Evolutionary conservation across 2,329 filamentous ascomycete species (phyloP).

Genomic region (Calonectria leucothoes): DNA sequence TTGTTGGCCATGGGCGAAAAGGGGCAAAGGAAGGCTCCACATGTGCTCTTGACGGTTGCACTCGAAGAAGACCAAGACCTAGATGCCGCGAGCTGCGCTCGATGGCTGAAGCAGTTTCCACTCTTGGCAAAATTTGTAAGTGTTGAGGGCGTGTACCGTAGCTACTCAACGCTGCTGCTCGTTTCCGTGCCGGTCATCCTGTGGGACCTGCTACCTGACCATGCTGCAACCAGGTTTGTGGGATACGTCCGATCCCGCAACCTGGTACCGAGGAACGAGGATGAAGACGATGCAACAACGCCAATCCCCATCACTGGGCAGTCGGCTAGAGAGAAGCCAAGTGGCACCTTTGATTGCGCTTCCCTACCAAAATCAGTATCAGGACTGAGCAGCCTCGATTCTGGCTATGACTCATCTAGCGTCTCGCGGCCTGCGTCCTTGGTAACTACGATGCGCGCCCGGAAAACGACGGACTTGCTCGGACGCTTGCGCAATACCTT

Average conservation of each 20-base stretch:
- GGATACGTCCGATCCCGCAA: slow-evolving; percentile 42
- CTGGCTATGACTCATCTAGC: slow-evolving; percentile 39
- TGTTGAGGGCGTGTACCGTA: slow-evolving; percentile 38
- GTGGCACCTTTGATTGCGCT: slow-evolving; percentile 27
- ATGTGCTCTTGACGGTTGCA: slow-evolving; percentile 40
- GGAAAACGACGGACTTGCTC: slow-evolving; percentile 31
- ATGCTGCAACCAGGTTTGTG: slow-evolving; percentile 42
- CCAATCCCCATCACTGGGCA: slow-evolving; percentile 39
- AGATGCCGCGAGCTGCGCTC: slow-evolving; percentile 38
- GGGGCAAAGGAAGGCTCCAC: slow-evolving; percentile 36
- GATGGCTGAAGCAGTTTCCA: slow-evolving; percentile 44
- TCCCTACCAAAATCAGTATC: slow-evolving; percentile 37
- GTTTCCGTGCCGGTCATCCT: slow-evolving; percentile 41
- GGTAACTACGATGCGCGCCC: slow-evolving; percentile 28
- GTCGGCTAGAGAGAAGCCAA: slow-evolving; percentile 24
- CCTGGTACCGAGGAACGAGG: slow-evolving; percentile 27
- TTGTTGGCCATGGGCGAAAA: slow-evolving; percentile 34
- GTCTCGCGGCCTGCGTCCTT: slow-evolving; percentile 36
- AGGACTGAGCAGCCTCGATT: slow-evolving; percentile 40
- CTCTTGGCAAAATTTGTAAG: slow-evolving; percentile 40
- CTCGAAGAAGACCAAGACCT: slow-evolving; percentile 40
- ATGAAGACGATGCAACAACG: slow-evolving; percentile 21
- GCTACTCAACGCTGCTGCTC: slow-evolving; percentile 40
- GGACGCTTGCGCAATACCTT: slow-evolving; percentile 22
- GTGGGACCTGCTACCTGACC: slow-evolving; percentile 40